Percentiles rank a stretch among this genome's conserved stretches.
Conservation (phyloP, 2,329 filamentous ascomycete species). For the Fusarium pseudoanthophilum region DNA sequence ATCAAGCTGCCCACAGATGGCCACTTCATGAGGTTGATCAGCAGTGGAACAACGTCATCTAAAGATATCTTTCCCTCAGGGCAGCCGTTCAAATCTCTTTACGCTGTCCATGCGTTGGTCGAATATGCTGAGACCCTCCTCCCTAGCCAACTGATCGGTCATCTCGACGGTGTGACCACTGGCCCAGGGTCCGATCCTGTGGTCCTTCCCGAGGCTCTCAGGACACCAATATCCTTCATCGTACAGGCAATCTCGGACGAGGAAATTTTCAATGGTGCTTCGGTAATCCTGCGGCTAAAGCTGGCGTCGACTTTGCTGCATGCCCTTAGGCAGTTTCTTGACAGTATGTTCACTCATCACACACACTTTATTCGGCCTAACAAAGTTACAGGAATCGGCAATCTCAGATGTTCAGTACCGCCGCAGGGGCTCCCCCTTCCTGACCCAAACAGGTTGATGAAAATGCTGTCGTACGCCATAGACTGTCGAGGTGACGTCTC, state of each 20-base stretch:
- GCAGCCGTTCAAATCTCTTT: conserved; percentile 78
- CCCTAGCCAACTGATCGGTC: conserved; percentile 37
- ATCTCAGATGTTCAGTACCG: conserved; percentile 10
- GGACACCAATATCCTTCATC: conserved; percentile 64
- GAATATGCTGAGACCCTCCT: conserved; percentile 65
- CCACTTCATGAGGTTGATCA: conserved; percentile 68
- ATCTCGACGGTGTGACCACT: background rate
- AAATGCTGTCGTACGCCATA: conserved; percentile 44
- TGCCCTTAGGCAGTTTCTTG: conserved; percentile 44
- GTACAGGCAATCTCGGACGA: conserved; percentile 70
- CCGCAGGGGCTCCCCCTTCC: conserved; percentile 23
- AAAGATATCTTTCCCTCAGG: conserved; percentile 73
- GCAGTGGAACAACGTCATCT: conserved; percentile 62
- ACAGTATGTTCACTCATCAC: conserved; percentile 35
- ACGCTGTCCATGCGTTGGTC: conserved; percentile 74
- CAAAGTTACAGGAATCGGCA: conserved; percentile 23
- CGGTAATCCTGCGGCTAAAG: conserved; percentile 40
- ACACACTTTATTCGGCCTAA: conserved; percentile 8
- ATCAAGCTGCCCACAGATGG: conserved; percentile 75
- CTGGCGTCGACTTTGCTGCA: conserved; percentile 46
- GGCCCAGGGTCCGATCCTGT: conserved; percentile 35
- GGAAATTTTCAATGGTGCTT: conserved; percentile 58
- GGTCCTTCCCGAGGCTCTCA: conserved; percentile 49
- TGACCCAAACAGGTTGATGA: conserved; percentile 38
- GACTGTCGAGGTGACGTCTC: conserved; percentile 38